Conservation (phyloP, 1,284 basidiomycete genomes). For the Ustilago vetiveriae region DNA sequence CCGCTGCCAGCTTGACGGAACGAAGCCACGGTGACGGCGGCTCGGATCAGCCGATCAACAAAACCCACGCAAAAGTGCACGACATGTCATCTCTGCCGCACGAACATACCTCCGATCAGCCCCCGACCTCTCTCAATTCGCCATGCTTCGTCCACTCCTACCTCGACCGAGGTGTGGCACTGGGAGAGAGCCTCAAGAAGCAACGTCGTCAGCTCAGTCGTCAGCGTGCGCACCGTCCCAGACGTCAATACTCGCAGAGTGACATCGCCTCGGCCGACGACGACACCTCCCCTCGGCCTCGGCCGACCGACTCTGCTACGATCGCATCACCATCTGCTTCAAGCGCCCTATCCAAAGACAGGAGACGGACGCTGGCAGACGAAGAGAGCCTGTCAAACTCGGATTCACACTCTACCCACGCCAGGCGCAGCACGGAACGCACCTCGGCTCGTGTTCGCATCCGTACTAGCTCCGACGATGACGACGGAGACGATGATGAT, state of each 20-base stretch:
- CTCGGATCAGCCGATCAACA: slow-evolving; percentile 22
- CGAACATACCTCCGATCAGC: slow-evolving; percentile 14
- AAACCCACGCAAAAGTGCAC: slow-evolving; percentile 45
- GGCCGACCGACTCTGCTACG: neutral
- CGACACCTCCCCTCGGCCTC: slow-evolving; percentile 6
- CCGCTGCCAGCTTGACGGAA: slow-evolving; percentile 13
- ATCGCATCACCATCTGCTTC: neutral
- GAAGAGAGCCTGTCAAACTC: slow-evolving; percentile 17
- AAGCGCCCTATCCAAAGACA: neutral
- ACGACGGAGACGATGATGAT: slow-evolving; percentile 38
- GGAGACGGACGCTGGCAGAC: neutral
- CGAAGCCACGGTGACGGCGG: slow-evolving; percentile 1
- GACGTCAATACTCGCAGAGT: slow-evolving; percentile 17
- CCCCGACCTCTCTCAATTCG: slow-evolving; percentile 23
- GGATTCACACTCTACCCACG: slow-evolving; percentile 16
- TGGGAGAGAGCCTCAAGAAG: slow-evolving; percentile 46
- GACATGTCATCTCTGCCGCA: slow-evolving; percentile 39
- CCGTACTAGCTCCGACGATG: slow-evolving; percentile 38
- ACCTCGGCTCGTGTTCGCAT: slow-evolving; percentile 26
- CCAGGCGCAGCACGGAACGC: slow-evolving; percentile 7
- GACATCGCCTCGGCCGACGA: slow-evolving; percentile 33
- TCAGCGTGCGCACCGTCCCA: slow-evolving; percentile 17
- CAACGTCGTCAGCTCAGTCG: slow-evolving; percentile 35
- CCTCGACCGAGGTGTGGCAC: slow-evolving; percentile 47
- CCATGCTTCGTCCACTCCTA: slow-evolving; percentile 60